These are phyloP conservation scores for Xylaria multiplex DNA, from an alignment of 2,329 filamentous ascomycete species.

Conservation along the genomic window DNA sequence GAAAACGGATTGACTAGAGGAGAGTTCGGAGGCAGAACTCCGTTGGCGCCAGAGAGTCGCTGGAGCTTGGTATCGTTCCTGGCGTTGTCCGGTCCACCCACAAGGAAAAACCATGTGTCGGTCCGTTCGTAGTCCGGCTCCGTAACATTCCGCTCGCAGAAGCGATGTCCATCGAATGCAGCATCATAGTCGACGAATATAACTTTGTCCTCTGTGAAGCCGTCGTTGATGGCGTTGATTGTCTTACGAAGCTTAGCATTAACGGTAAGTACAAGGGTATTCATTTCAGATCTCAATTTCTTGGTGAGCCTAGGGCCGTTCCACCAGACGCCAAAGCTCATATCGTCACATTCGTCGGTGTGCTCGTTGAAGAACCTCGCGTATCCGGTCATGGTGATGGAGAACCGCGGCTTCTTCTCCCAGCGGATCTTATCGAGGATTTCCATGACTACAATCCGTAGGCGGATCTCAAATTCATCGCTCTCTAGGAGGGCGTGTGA, in stretches of 20 bases:
- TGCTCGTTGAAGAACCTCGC: conserved; percentile 60
- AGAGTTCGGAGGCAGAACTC: conserved; percentile 46
- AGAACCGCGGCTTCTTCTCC: conserved; percentile 57
- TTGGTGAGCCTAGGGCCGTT: conserved; percentile 54
- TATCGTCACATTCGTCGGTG: conserved; percentile 56
- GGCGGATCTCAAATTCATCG: conserved; percentile 53
- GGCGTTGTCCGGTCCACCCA: conserved; percentile 56
- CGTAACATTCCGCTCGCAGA: conserved; percentile 52
- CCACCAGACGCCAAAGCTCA: conserved; percentile 60
- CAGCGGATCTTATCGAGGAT: conserved; percentile 56
- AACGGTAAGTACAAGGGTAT: conserved; percentile 55
- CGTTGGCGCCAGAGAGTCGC: conserved; percentile 15
- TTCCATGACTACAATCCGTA: conserved; percentile 55
- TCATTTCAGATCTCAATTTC: conserved; percentile 54
- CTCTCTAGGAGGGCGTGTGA: conserved; percentile 50
- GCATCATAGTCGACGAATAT: conserved; percentile 59
- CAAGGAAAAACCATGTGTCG: conserved; percentile 61
- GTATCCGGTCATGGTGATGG: conserved; percentile 59
- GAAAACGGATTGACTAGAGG: conserved; percentile 51
- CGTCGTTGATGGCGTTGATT: conserved; percentile 52
- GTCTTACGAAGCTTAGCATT: conserved; percentile 54
- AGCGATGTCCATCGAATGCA: conserved; percentile 58
- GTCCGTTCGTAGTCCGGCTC: conserved; percentile 57
- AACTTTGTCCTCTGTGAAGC: conserved; percentile 52
- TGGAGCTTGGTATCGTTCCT: conserved; percentile 39